Evolutionary conservation across 2,329 filamentous ascomycete genomes (phyloP), one percentile per base, ranked within the genome.

Genomic region (Xylaria multiplex): DNA sequence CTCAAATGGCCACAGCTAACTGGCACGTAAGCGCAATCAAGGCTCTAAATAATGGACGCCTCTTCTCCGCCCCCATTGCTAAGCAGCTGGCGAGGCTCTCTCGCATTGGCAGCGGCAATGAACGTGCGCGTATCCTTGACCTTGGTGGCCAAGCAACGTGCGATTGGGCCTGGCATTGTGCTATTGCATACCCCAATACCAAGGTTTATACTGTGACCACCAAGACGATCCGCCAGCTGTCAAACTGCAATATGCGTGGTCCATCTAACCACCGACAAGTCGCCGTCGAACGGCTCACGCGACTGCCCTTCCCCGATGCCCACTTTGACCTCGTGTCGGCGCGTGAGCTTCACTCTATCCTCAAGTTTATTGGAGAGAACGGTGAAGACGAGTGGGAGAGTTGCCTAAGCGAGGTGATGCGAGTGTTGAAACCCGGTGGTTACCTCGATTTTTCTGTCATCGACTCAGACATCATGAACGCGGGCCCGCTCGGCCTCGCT

Each of bases 91-190:
- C 84, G 6, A 82, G 86, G 50, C 79, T 86, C 32, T 87, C 85
- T 27, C 81, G 81, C 67, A 81, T 84, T 76, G 83, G 84, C 43
- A 77, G 79, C 19, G 76, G 79, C 58, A 81, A 82, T 65, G 81
- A 86, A 64, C 85, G 89, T 27, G 81, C 89, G 3, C 84, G 91
- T 40, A 90, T 97, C 64, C 86, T 98, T 30, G 95, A 98, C 76
- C 88, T 97, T 40, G 93, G 92, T 55, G 94, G 94, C 50, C 90
- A 95, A 76, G 85, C 91, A 0, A 88, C 91, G 14, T 95, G 93
- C 76, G 93, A 97, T 79, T 99, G 96, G 96, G 95, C 92, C 24
- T 99, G 96, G 96, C 90, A 96, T 76, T 91, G 93, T 64, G 93
- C 96, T 0, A 85, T 92, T 55, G 91, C 95, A 77, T 96, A 94